A percentile compares a stretch with the other conserved stretches of the same genome.
These are phyloP conservation scores for Heterobasidion parviporum DNA, from an alignment of 1,284 basidiomycete species.

Conservation along the genomic window DNA sequence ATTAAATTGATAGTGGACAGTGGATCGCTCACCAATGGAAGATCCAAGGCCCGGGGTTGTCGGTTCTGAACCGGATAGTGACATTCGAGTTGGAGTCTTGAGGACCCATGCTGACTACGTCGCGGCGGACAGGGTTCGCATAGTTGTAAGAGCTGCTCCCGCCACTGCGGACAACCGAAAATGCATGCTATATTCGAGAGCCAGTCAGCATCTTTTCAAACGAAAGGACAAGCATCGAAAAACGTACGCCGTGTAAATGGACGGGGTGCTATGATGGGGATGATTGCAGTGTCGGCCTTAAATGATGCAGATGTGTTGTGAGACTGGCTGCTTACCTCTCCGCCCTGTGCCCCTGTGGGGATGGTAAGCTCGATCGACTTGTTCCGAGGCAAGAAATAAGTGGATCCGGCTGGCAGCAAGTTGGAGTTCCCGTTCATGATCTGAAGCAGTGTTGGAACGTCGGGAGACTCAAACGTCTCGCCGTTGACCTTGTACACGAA, in stretches of 20 bases:
- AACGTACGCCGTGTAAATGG: constrained; percentile 29
- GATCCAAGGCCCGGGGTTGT: constrained; percentile 42
- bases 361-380: constrained; percentile 27
- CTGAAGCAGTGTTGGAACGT: constrained; percentile 26
- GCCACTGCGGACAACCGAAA: constrained; percentile 16
- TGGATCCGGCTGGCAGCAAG: constrained; percentile 22
- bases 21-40: constrained; percentile 25
- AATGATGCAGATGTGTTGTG: not conserved
- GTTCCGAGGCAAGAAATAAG: constrained; percentile 21
- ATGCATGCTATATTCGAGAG: not conserved
- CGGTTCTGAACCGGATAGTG: constrained; percentile 21
- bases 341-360: constrained; percentile 17
- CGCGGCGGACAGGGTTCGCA: constrained; percentile 22
- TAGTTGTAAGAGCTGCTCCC: constrained; percentile 24
- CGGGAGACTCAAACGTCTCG: constrained; percentile 16
- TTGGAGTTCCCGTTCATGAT: constrained; percentile 24
- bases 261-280: constrained; percentile 24
- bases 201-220: not conserved
- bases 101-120: constrained; percentile 22
- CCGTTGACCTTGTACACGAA: constrained; percentile 18
- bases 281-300: not conserved
- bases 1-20: not conserved
- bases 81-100: not conserved
- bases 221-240: not conserved
- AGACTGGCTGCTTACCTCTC: constrained; percentile 12